These are phyloP conservation scores for Penicillium sp. DNA, from an alignment of 2,329 filamentous ascomycete genomes.

Conservation along the genomic window DNA sequence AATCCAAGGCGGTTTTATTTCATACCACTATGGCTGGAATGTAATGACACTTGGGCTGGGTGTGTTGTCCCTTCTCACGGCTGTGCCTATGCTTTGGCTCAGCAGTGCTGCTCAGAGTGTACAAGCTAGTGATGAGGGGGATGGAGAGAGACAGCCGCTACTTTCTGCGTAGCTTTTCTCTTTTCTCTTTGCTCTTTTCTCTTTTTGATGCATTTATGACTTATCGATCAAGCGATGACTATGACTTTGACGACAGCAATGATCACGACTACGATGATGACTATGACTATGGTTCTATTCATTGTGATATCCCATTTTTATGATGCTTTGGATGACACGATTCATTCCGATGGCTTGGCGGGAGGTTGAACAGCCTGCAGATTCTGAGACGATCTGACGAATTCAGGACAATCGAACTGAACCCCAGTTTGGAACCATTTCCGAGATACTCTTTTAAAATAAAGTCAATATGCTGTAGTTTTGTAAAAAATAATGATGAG, in stretches of 20 bases:
- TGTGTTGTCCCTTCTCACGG: conserved; percentile 5
- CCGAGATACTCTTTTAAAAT: too few species aligned
- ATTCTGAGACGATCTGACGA: background rate
- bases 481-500: too few species aligned
- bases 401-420: background rate
- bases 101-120: background rate
- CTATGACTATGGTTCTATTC: background rate
- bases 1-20: conserved; percentile 50
- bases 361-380: background rate
- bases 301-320: background rate
- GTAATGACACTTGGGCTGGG: conserved; percentile 28
- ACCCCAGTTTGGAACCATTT: background rate
- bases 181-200: background rate
- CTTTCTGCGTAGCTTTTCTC: background rate
- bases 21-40: conserved; percentile 27
- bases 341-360: background rate
- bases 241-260: background rate
- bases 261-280: background rate
- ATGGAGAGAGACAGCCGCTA: conserved; percentile 1
- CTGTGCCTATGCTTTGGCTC: conserved; percentile 5
- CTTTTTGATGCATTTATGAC: background rate
- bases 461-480: too few species aligned
- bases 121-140: background rate
- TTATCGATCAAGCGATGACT: background rate
- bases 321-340: background rate